Percentiles rank a stretch among this genome's conserved stretches.
Conservation (phyloP, 2,329 filamentous ascomycete genomes). For the Trichoderma sp. region DNA sequence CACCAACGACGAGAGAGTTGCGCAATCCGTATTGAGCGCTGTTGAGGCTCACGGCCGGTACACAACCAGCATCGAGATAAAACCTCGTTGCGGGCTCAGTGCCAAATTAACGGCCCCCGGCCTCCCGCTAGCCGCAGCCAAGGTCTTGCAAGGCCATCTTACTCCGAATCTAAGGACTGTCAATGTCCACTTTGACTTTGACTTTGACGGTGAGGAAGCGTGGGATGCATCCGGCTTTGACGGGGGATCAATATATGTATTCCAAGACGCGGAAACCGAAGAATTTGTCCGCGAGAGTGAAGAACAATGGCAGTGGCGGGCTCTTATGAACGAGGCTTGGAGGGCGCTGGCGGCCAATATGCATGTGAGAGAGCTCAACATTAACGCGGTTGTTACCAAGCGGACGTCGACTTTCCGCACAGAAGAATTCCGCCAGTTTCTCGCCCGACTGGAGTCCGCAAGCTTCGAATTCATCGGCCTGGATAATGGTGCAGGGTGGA, state of each 20-base stretch:
- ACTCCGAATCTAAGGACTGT: conserved; percentile 6
- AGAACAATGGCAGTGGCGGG: conserved; percentile 3
- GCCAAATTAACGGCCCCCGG: not conserved
- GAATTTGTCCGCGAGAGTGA: not conserved
- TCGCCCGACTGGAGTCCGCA: conserved; percentile 6
- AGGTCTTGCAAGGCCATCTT: conserved; percentile 1
- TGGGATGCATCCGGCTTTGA: not conserved
- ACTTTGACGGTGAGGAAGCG: not conserved
- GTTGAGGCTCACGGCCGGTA: not conserved
- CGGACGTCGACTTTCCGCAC: conserved; percentile 10
- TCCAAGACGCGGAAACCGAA: conserved; percentile 1
- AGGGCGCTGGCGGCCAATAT: not conserved
- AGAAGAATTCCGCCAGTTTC: conserved; percentile 13
- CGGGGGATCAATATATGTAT: not conserved
- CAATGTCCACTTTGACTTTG: not conserved
- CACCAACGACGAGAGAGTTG: conserved; percentile 4
- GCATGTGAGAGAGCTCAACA: conserved; percentile 10
- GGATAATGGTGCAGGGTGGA: conserved; percentile 9
- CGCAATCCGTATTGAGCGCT: not conserved
- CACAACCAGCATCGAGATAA: not conserved
- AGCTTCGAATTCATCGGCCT: conserved; percentile 4
- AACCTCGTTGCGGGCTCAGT: not conserved
- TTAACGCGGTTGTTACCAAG: not conserved
- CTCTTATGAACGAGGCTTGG: conserved; percentile 22
- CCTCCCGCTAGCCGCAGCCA: conserved; percentile 4